Evolutionary conservation across 805 yeast genomes (phyloP).

Genomic region (Wickerhamomyces xylosicus): DNA sequence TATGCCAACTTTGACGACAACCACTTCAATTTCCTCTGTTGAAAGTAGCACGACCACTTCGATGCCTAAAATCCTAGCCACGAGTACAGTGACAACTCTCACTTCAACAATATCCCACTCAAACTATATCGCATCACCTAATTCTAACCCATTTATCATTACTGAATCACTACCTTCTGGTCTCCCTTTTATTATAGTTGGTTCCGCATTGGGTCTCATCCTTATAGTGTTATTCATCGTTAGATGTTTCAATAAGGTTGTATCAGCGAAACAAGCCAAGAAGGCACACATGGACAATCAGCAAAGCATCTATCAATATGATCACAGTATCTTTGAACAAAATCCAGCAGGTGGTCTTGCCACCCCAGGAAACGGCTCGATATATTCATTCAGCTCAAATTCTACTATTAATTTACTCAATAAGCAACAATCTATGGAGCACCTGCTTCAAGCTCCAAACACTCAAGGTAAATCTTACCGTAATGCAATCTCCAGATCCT

Average conservation of each 20-base stretch:
- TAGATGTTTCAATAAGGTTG: slow-evolving; percentile 15
- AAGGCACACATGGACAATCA: slow-evolving; percentile 1
- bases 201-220: slow-evolving; percentile 48
- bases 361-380: slow-evolving; percentile 11
- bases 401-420: slow-evolving; percentile 20
- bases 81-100: too few species aligned
- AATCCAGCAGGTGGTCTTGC: slow-evolving; percentile 8
- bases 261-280: slow-evolving; percentile 20
- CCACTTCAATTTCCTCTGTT: too few species aligned
- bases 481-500: slow-evolving; percentile 15
- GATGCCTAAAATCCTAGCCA: too few species aligned
- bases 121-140: too few species aligned
- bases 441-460: slow-evolving; percentile 2
- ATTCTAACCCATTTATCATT: slow-evolving; percentile 44
- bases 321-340: slow-evolving; percentile 13
- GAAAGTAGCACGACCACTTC: too few species aligned
- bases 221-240: slow-evolving; percentile 16
- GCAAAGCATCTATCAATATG: slow-evolving; percentile 11
- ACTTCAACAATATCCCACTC: too few species aligned
- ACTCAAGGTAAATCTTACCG: slow-evolving; percentile 17
- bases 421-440: slow-evolving; percentile 11
- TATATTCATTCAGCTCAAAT: slow-evolving; percentile 21
- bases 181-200: slow-evolving; percentile 72
- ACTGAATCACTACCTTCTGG: slow-evolving; percentile 45
- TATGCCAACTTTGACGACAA: too few species aligned